Conservation (phyloP, 2,329 filamentous ascomycete genomes). For the Alternaria triticimaculans region DNA sequence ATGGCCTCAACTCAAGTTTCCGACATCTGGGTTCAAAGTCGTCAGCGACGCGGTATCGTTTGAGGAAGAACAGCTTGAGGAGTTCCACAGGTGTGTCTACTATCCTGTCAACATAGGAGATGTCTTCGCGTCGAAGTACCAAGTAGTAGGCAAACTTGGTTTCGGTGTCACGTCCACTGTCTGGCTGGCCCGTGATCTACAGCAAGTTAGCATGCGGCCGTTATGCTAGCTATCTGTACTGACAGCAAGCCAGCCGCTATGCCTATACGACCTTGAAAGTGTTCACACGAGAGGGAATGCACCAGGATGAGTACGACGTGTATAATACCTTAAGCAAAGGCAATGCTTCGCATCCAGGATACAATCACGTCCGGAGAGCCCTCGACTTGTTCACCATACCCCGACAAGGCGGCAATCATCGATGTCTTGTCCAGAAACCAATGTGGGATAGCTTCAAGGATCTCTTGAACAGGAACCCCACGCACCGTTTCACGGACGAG, state of each 20-base stretch:
- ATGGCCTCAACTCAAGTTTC: slow-evolving; percentile 19
- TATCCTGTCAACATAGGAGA: slow-evolving; percentile 22
- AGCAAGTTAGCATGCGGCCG: slow-evolving; percentile 5
- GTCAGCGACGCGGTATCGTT: slow-evolving; percentile 9
- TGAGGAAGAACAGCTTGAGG: slow-evolving; percentile 18
- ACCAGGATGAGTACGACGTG: slow-evolving; percentile 11
- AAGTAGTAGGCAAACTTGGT: slow-evolving; percentile 24
- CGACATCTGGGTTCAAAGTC: slow-evolving; percentile 16
- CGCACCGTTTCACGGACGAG: slow-evolving; percentile 46
- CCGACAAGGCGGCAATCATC: slow-evolving; percentile 39
- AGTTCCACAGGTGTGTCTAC: slow-evolving; percentile 6
- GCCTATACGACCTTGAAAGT: slow-evolving; percentile 17
- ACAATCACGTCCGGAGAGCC: slow-evolving; percentile 37
- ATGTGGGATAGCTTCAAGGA: slow-evolving; percentile 53
- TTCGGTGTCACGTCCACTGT: slow-evolving; percentile 18
- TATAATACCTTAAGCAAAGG: slow-evolving; percentile 15
- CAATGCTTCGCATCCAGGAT: slow-evolving; percentile 35
- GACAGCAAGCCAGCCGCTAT: slow-evolving; percentile 3
- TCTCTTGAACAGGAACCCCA: slow-evolving; percentile 48
- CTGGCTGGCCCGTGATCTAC: slow-evolving; percentile 21
- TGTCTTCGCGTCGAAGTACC: slow-evolving; percentile 17
- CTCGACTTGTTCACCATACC: slow-evolving; percentile 42
- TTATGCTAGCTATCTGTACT: slow-evolving; percentile 2
- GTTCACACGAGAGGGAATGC: slow-evolving; percentile 6
- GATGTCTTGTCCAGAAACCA: slow-evolving; percentile 49